phyloP scores from a whole-genome alignment of 306 rosid genomes.

The Cucurbita pepo region DNA sequence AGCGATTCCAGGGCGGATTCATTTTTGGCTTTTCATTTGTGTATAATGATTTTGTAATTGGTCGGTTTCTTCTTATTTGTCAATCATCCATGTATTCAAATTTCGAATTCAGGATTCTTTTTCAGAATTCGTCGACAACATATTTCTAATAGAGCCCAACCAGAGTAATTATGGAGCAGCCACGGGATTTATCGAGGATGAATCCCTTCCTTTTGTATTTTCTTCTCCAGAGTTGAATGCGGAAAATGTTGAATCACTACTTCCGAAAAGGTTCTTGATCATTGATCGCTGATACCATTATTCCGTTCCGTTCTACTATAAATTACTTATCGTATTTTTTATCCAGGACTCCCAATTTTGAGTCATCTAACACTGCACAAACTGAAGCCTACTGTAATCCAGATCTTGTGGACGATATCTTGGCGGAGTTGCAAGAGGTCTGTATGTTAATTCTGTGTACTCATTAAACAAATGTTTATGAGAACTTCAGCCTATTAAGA shows the following conservation, averaged over 20 bases:
- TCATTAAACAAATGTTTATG: not conserved
- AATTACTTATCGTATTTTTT: not conserved
- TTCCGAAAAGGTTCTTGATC: constrained; percentile 26
- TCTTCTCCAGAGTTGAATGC: constrained; percentile 31
- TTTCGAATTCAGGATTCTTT: constrained; percentile 42
- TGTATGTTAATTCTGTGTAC: not conserved
- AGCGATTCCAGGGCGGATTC: not conserved
- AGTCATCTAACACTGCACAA: constrained; percentile 5
- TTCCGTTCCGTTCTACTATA: not conserved
- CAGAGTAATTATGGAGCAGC: constrained; percentile 8
- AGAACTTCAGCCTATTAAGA: not conserved
- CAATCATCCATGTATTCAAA: not conserved
- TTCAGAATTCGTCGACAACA: constrained; percentile 15
- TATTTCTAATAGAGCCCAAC: constrained; percentile 34
- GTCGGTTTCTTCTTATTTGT: too few species aligned
- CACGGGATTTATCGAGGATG: not conserved
- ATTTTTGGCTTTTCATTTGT: not conserved
- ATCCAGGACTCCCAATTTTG: constrained; percentile 25
- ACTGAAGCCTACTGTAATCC: not conserved
- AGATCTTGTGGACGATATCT: not conserved
- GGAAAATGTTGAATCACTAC: constrained; percentile 12
- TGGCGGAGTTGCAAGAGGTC: not conserved
- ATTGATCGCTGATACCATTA: not conserved
- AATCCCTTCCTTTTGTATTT: constrained; percentile 36
- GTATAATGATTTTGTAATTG: not conserved